Percentiles rank a stretch among this genome's conserved stretches.
phyloP scores from a whole-genome alignment of 23 red algal species.

The Gracilaria vermiculophylla region DNA sequence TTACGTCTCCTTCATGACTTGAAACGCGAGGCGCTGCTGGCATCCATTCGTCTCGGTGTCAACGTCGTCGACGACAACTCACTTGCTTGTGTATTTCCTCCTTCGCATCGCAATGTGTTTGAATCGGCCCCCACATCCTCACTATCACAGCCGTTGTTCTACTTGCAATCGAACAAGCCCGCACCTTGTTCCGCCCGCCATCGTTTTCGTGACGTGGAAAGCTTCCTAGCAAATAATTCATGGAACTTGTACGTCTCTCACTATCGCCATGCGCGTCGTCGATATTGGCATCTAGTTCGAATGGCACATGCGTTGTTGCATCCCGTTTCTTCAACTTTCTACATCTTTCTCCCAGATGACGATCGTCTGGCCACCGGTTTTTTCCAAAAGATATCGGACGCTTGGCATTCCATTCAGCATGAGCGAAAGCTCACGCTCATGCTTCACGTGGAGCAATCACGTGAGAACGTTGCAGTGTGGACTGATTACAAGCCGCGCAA shows the following conservation, averaged over 20 bases:
- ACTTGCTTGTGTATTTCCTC: constrained; percentile 47
- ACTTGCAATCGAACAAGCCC: background rate
- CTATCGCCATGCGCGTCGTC: constrained; percentile 66
- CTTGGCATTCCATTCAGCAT: constrained; percentile 61
- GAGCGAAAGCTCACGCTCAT: constrained; percentile 72
- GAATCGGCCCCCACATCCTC: background rate
- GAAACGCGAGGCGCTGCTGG: constrained; percentile 2
- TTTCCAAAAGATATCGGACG: background rate
- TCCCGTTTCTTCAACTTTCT: constrained; percentile 37
- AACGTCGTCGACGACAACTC: constrained; percentile 93
- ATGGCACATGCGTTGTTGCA: constrained; percentile 60
- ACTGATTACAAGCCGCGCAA: constrained; percentile 57
- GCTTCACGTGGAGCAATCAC: constrained; percentile 78
- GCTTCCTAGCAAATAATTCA: constrained; percentile 19
- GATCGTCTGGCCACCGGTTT: constrained; percentile 67
- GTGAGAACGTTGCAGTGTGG: constrained; percentile 73
- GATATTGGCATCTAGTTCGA: constrained; percentile 79
- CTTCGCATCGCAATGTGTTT: background rate
- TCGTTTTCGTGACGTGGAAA: constrained; percentile 46
- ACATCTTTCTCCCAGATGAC: constrained; percentile 89
- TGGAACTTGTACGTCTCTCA: constrained; percentile 73
- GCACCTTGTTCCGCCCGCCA: constrained; percentile 38
- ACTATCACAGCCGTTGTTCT: background rate
- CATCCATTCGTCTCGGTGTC: constrained; percentile 31
- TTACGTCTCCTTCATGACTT: constrained; percentile 65